These are phyloP conservation scores for Zymoseptoria brevis DNA, from an alignment of 2,329 filamentous ascomycete genomes.

Conservation along the genomic window DNA sequence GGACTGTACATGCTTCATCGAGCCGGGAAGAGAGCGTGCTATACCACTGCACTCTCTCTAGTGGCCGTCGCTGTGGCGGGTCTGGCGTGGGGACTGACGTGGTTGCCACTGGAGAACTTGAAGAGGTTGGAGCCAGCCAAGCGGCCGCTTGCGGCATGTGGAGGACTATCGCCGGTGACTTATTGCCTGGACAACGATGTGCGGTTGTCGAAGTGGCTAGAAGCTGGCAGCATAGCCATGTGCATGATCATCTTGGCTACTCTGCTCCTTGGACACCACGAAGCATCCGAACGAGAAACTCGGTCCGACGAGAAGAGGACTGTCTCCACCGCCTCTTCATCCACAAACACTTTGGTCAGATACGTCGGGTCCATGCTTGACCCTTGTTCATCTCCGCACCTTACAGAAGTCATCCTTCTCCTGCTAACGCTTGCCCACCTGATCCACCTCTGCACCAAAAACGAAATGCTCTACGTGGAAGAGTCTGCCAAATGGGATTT, in stretches of 20 bases:
- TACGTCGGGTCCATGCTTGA: not conserved
- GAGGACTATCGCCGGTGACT: slow-evolving; percentile 2
- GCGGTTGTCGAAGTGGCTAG: not conserved
- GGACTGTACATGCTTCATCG: slow-evolving; percentile 7
- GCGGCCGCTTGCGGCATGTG: slow-evolving; percentile 1
- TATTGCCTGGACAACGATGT: not conserved
- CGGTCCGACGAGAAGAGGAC: not conserved
- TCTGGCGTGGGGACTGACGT: slow-evolving; percentile 1
- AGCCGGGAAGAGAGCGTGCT: slow-evolving; percentile 2
- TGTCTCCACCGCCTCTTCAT: slow-evolving; percentile 1
- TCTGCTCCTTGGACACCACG: not conserved
- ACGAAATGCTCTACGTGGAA: slow-evolving; percentile 4
- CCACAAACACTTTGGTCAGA: not conserved
- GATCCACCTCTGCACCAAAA: slow-evolving; percentile 5
- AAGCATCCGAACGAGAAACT: not conserved
- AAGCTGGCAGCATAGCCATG: not conserved
- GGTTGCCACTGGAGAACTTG: slow-evolving; percentile 3
- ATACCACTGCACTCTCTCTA: slow-evolving; percentile 3
- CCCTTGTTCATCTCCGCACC: not conserved
- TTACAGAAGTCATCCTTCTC: slow-evolving; percentile 1
- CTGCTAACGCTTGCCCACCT: slow-evolving; percentile 1
- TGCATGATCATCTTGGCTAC: not conserved
- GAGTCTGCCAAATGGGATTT: slow-evolving; percentile 8
- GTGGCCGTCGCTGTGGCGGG: not conserved
- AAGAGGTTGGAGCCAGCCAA: not conserved